Conservation (phyloP, 2,329 filamentous ascomycete species). For the Exophiala bonariae region DNA sequence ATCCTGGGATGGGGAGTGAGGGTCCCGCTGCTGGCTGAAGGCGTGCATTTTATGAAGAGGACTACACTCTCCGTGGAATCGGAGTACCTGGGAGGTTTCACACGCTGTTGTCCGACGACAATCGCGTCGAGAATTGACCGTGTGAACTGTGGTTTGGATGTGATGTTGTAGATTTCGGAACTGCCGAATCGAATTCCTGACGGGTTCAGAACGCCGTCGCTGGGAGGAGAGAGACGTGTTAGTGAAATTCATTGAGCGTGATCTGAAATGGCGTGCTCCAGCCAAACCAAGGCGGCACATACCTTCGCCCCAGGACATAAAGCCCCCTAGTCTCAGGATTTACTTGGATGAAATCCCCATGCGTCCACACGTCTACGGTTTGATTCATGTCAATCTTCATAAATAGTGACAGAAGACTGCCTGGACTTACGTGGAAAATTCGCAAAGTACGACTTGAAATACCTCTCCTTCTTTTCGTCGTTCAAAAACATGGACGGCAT, state of each 20-base stretch:
- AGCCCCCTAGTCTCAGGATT: slow-evolving; percentile 11
- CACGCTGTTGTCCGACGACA: slow-evolving; percentile 14
- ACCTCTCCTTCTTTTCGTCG: slow-evolving; percentile 54
- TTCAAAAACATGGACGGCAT: slow-evolving; percentile 67
- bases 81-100: not conserved
- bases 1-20: slow-evolving; percentile 40
- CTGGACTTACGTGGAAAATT: slow-evolving; percentile 10
- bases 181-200: slow-evolving; percentile 86
- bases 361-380: slow-evolving; percentile 46
- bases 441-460: slow-evolving; percentile 36
- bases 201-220: slow-evolving; percentile 61
- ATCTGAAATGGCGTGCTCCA: too few species aligned
- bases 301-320: slow-evolving; percentile 14
- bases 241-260: not conserved
- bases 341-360: slow-evolving; percentile 58
- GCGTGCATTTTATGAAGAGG: slow-evolving; percentile 14
- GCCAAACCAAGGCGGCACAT: too few species aligned
- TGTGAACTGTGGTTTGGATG: slow-evolving; percentile 32
- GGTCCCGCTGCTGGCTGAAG: not conserved
- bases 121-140: slow-evolving; percentile 3
- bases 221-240: slow-evolving; percentile 30
- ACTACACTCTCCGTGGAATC: slow-evolving; percentile 14
- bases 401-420: not conserved
- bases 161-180: slow-evolving; percentile 84
- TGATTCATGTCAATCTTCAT: not conserved